Conservation (phyloP, 1,139 yeast genomes). For the Candida tropicalis region DNA sequence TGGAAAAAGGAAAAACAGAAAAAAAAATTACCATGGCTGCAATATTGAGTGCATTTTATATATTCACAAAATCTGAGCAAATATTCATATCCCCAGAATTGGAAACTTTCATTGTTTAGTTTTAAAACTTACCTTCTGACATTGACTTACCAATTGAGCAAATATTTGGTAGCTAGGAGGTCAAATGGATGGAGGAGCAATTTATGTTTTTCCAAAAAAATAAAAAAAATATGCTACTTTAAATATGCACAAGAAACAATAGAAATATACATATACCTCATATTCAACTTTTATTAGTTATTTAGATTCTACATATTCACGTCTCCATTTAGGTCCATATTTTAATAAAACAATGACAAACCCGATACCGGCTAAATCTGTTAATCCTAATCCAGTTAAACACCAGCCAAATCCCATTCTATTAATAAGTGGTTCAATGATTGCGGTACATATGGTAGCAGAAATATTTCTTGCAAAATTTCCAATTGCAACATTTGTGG, state of each 20-base stretch:
- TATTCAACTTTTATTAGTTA: background rate
- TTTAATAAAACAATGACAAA: slow-evolving; percentile 27
- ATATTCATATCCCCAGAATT: too few species aligned
- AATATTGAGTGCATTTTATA: too few species aligned
- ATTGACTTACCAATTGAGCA: too few species aligned
- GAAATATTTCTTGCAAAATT: slow-evolving; percentile 57
- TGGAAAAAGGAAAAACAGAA: too few species aligned
- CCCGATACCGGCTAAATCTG: slow-evolving; percentile 36
- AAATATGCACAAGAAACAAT: background rate
- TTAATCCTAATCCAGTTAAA: slow-evolving; percentile 54
- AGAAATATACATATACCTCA: background rate
- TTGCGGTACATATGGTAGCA: slow-evolving; percentile 57
- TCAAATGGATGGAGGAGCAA: too few species aligned
- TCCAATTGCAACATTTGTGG: slow-evolving; percentile 59
- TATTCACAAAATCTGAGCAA: too few species aligned
- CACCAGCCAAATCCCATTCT: slow-evolving; percentile 63
- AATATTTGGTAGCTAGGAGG: too few species aligned
- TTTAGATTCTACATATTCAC: slow-evolving; percentile 12
- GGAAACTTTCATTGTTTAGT: too few species aligned
- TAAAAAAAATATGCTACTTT: too few species aligned
- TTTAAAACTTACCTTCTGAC: too few species aligned
- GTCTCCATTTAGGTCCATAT: slow-evolving; percentile 34
- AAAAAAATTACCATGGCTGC: too few species aligned
- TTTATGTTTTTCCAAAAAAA: too few species aligned
- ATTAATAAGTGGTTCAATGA: slow-evolving; percentile 40